Conservation (phyloP, 148 eudicot genomes). For the Rheum nobile region DNA sequence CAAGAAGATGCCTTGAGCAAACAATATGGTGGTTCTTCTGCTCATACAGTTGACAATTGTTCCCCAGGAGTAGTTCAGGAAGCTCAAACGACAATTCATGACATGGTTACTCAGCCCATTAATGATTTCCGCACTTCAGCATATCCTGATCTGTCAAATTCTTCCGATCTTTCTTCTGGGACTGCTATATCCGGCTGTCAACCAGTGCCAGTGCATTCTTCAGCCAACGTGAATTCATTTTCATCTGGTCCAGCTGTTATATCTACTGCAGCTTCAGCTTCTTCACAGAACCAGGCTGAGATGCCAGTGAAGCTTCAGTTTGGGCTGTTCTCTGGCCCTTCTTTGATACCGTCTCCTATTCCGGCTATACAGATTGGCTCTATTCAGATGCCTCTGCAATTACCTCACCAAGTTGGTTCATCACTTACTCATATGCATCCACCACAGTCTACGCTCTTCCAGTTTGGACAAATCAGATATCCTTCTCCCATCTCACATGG, state of each 20-base stretch:
- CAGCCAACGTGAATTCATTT: conserved; percentile 15
- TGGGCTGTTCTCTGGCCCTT: conserved; percentile 93
- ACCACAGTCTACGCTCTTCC: conserved; percentile 71
- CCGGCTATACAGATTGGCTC: conserved; percentile 98
- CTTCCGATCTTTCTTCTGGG: conserved; percentile 17
- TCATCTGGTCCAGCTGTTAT: conserved; percentile 27
- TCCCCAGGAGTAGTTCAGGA: conserved; percentile 20
- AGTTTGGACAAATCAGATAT: conserved; percentile 83
- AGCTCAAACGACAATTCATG: conserved; percentile 22
- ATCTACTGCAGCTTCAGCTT: conserved; percentile 35
- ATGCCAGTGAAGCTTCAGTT: conserved; percentile 76
- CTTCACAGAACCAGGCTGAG: conserved; percentile 34
- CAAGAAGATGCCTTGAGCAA: conserved; percentile 22
- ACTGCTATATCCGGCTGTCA: conserved; percentile 21
- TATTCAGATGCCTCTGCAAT: conserved; percentile 95
- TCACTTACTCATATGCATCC: conserved; percentile 54
- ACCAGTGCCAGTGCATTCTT: conserved; percentile 21
- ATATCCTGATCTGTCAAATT: conserved; percentile 23
- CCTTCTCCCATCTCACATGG: conserved; percentile 72
- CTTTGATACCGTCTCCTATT: conserved; percentile 87
- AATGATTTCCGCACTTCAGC: conserved; percentile 20
- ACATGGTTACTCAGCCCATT: conserved; percentile 18
- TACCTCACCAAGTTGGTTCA: conserved; percentile 66
- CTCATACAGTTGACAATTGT: conserved; percentile 15
- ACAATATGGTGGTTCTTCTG: conserved; percentile 21